A percentile compares a stretch with the other conserved stretches of the same genome.
Conservation (phyloP, 352 stramenopile species). For the Achlya hypogyna region DNA sequence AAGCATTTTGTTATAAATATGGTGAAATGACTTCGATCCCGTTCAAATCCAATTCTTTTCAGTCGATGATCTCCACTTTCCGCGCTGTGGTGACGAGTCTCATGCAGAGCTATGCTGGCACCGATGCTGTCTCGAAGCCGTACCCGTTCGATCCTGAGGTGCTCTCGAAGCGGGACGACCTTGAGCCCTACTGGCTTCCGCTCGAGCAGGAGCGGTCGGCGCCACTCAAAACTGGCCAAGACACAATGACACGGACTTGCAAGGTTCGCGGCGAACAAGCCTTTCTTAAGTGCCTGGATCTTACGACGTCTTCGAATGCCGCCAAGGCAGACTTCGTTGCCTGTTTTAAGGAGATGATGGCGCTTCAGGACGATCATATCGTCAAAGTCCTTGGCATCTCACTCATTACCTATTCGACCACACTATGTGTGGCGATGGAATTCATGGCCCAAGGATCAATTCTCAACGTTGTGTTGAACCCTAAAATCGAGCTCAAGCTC, state of each 20-base stretch:
- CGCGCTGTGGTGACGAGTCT: not conserved
- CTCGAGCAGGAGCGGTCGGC: conserved; percentile 5
- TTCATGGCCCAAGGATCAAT: conserved; percentile 9
- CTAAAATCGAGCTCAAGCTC: not conserved
- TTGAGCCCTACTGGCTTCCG: not conserved
- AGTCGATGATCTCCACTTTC: not conserved
- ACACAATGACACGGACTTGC: not conserved
- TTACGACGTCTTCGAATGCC: not conserved
- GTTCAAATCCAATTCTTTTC: too few species aligned
- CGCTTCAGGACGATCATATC: not conserved
- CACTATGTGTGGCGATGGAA: conserved; percentile 1
- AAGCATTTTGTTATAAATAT: too few species aligned
- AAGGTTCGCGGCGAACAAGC: not conserved
- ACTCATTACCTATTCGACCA: conserved; percentile 6
- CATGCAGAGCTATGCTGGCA: not conserved
- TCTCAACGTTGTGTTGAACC: not conserved
- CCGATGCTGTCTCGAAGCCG: not conserved
- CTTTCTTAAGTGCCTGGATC: conserved; percentile 17
- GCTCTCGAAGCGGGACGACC: not conserved
- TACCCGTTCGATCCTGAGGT: not conserved
- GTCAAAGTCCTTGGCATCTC: not conserved
- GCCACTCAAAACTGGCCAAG: not conserved
- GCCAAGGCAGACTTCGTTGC: not conserved
- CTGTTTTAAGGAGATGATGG: not conserved
- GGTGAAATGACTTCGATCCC: too few species aligned